These are phyloP conservation scores for Aspergillus biplanus DNA, from an alignment of 495 filamentous ascomycete species.

Conservation along the genomic window DNA sequence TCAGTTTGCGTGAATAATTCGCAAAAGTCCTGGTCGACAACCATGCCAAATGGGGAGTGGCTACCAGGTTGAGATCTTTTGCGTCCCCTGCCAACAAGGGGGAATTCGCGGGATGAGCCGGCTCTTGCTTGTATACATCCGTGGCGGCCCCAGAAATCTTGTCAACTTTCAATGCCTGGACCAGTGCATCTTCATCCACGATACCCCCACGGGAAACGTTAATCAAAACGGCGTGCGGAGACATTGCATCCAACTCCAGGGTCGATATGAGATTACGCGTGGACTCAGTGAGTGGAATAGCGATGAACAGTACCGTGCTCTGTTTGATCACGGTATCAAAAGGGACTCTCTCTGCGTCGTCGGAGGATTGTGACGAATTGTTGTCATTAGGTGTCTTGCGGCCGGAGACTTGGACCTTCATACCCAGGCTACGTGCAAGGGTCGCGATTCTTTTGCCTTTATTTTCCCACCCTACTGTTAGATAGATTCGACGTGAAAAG, in stretches of 20 bases:
- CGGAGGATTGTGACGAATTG: neutral
- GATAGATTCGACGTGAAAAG: neutral
- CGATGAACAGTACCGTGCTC: slow-evolving; percentile 53
- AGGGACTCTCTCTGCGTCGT: slow-evolving; percentile 36
- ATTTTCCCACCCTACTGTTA: neutral
- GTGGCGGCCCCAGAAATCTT: slow-evolving; percentile 57
- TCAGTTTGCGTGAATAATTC: slow-evolving; percentile 24
- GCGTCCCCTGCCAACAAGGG: slow-evolving; percentile 32
- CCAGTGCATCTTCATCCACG: slow-evolving; percentile 57
- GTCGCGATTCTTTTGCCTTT: slow-evolving; percentile 34
- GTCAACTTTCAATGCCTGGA: slow-evolving; percentile 48
- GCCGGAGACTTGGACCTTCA: slow-evolving; percentile 38
- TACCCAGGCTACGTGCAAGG: slow-evolving; percentile 33
- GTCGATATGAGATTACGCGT: slow-evolving; percentile 54
- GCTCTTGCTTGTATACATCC: slow-evolving; percentile 60
- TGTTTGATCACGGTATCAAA: slow-evolving; percentile 50
- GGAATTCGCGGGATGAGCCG: slow-evolving; percentile 39
- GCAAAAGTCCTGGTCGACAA: slow-evolving; percentile 27
- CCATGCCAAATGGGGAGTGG: slow-evolving; percentile 42
- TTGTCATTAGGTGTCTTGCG: slow-evolving; percentile 42
- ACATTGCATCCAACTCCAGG: slow-evolving; percentile 55
- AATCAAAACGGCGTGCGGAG: slow-evolving; percentile 51
- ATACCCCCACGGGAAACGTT: slow-evolving; percentile 64
- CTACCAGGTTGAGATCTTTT: slow-evolving; percentile 34
- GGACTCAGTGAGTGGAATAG: slow-evolving; percentile 46